A percentile compares a stretch with the other conserved stretches of the same genome.
These are phyloP conservation scores for Scheffersomyces segobiensis DNA, from an alignment of 1,139 yeast species.

Conservation along the genomic window DNA sequence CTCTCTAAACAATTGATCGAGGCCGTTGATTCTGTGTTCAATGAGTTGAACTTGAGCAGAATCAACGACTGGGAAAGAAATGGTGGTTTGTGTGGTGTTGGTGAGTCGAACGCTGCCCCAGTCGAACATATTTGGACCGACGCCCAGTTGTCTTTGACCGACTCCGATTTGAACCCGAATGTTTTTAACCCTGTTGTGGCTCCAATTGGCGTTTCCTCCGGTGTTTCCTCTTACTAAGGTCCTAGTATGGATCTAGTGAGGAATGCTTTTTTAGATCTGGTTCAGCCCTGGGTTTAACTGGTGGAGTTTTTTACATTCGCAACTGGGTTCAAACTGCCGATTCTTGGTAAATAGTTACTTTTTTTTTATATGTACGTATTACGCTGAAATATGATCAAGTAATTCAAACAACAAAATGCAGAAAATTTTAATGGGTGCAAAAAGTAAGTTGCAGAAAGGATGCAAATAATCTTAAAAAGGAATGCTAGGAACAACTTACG, in stretches of 20 bases:
- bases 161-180: constrained; percentile 63
- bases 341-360: not conserved
- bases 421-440: not conserved
- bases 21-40: constrained; percentile 81
- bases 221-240: constrained; percentile 34
- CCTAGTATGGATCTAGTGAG: not conserved
- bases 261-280: not conserved
- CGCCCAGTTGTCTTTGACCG: constrained; percentile 64
- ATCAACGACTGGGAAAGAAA: constrained; percentile 71
- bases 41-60: constrained; percentile 71
- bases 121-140: constrained; percentile 81
- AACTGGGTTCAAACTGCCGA: not conserved
- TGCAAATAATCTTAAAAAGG: not conserved
- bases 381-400: not conserved
- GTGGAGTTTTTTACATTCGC: not conserved
- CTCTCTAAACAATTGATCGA: constrained; percentile 72
- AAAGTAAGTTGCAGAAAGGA: not conserved
- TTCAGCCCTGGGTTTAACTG: not conserved
- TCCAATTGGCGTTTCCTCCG: constrained; percentile 69
- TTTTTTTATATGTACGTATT: no score
- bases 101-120: constrained; percentile 45
- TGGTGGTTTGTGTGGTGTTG: constrained; percentile 93
- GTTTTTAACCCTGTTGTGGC: constrained; percentile 60
- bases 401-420: not conserved
- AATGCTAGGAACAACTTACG: not conserved